phyloP scores from a whole-genome alignment of 225 moss, liverwort and hornwort species.

The Rhytidiadelphus loreus region DNA sequence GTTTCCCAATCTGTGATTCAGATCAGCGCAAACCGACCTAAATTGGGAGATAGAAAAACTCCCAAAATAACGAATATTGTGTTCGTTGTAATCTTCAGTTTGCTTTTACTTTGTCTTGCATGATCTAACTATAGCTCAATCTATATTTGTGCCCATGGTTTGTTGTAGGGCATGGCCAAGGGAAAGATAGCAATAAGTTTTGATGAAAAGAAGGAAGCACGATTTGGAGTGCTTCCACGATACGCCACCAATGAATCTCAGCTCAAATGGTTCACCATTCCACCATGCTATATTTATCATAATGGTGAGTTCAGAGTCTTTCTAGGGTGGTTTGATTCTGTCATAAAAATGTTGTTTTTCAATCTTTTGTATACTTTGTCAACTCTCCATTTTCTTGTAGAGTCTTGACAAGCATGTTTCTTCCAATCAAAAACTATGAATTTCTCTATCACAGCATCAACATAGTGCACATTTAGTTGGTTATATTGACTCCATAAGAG shows the following conservation, averaged over 20 bases:
- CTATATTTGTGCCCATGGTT: not conserved
- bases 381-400: too few relatives aligned
- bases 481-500: not conserved
- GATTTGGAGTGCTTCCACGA: slow-evolving; percentile 42
- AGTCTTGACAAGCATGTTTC: not conserved
- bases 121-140: not conserved
- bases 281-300: slow-evolving; percentile 32
- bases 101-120: not conserved
- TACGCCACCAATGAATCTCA: slow-evolving; percentile 26
- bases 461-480: not conserved
- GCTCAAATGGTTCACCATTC: slow-evolving; percentile 53
- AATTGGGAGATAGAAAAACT: too few relatives aligned
- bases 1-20: too few relatives aligned
- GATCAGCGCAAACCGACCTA: too few relatives aligned
- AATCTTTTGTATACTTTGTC: not conserved
- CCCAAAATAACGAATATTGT: too few relatives aligned
- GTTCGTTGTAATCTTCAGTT: not conserved
- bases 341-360: not conserved
- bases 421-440: not conserved
- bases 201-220: slow-evolving; percentile 20
- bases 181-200: not conserved
- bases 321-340: not conserved
- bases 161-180: slow-evolving; percentile 22
- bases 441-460: not conserved
- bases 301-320: slow-evolving; percentile 9